Percentiles rank a stretch among this genome's conserved stretches.
Conservation (phyloP, 805 yeast genomes). For the Nematodospora valgi region DNA sequence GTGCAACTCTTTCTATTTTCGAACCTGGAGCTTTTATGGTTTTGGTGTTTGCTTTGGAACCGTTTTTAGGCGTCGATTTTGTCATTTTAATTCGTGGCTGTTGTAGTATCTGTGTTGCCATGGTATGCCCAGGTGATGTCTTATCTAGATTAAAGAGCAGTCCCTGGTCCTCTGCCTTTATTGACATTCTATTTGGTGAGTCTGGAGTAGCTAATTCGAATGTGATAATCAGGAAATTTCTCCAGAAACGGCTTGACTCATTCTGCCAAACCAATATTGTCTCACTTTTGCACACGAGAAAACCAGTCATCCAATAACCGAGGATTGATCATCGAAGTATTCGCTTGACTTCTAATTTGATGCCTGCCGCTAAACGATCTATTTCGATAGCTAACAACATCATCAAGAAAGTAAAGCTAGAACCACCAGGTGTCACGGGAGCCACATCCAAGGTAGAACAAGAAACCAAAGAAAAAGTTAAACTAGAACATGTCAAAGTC, state of each 20-base stretch:
- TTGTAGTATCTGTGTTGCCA: no score
- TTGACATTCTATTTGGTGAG: not conserved
- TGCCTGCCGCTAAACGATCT: not conserved
- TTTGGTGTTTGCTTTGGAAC: slow-evolving; percentile 11
- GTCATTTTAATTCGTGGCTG: no score
- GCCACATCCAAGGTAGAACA: not conserved
- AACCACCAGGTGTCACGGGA: not conserved
- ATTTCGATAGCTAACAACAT: not conserved
- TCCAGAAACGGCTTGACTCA: no score
- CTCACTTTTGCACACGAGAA: no score
- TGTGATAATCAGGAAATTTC: no score
- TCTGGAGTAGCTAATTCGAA: no score
- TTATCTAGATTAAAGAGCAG: not conserved
- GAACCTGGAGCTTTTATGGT: slow-evolving; percentile 69
- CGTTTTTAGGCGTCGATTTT: slow-evolving; percentile 1
- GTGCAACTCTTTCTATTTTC: slow-evolving; percentile 69
- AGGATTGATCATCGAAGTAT: no score
- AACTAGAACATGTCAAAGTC: slow-evolving; percentile 9
- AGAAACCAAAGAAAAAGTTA: no score
- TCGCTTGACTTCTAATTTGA: no score
- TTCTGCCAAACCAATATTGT: no score
- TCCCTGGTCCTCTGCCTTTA: not conserved
- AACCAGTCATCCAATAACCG: no score
- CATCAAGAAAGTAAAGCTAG: slow-evolving; percentile 1
- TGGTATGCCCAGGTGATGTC: no score